phyloP scores from a whole-genome alignment of 2,329 filamentous ascomycete genomes.

The Cryoendolithus antarcticus region DNA sequence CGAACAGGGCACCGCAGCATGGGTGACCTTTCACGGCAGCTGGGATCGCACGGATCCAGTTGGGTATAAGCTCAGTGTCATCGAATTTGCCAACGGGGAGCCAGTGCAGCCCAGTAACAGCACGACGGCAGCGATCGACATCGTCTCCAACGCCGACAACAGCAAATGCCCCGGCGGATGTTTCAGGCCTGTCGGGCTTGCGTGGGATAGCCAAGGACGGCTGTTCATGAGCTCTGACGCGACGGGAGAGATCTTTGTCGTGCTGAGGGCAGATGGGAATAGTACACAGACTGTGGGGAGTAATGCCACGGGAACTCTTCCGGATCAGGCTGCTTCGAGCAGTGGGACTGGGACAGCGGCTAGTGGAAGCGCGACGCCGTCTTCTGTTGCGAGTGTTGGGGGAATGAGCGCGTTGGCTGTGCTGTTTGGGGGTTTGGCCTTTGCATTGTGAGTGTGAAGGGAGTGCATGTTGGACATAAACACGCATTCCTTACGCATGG shows the following conservation, averaged over 20 bases:
- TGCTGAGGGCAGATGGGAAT: conserved; percentile 12
- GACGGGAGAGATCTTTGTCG: conserved; percentile 54
- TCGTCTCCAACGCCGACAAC: conserved; percentile 45
- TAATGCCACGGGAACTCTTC: conserved; percentile 12
- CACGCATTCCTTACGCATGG: too few relatives aligned
- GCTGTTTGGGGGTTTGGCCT: too few relatives aligned
- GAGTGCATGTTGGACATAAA: too few relatives aligned
- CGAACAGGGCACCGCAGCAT: conserved; percentile 44
- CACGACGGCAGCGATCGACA: conserved; percentile 34
- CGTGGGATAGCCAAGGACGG: conserved; percentile 37
- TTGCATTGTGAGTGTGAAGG: too few relatives aligned
- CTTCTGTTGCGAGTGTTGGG: too few relatives aligned
- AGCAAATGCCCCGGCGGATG: conserved; percentile 43
- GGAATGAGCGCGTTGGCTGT: too few relatives aligned
- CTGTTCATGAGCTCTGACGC: conserved; percentile 52
- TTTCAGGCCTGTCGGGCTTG: conserved; percentile 51
- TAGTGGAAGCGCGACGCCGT: background rate
- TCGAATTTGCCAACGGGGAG: conserved; percentile 35
- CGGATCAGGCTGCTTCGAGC: background rate
- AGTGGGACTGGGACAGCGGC: background rate
- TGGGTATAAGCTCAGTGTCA: conserved; percentile 39
- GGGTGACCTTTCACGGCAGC: conserved; percentile 59
- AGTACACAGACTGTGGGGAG: conserved; percentile 8
- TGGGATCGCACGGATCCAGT: conserved; percentile 42
- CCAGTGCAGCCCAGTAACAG: conserved; percentile 34